Conservation (phyloP, 495 filamentous ascomycete genomes). For the Copromyces sp. region DNA sequence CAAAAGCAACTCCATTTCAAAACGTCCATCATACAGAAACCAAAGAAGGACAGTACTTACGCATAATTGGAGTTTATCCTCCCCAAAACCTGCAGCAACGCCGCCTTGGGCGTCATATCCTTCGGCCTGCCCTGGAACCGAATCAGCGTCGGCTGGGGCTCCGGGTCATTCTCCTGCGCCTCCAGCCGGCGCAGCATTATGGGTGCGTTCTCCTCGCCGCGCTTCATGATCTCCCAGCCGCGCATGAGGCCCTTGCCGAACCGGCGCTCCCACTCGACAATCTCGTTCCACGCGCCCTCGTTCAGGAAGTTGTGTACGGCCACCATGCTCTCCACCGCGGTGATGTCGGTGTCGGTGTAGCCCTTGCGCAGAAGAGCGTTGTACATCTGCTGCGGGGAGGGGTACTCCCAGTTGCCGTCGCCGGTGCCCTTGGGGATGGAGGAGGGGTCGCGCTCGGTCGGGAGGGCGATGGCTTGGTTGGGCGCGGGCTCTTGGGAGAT, state of each 20-base stretch:
- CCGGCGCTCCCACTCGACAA: conserved; percentile 80
- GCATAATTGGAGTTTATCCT: conserved; percentile 62
- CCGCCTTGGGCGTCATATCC: conserved; percentile 84
- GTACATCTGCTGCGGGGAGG: conserved; percentile 98
- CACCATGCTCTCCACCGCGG: conserved; percentile 95
- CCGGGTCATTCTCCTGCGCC: conserved; percentile 21
- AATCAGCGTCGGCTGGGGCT: conserved; percentile 56
- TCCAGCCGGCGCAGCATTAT: conserved; percentile 23
- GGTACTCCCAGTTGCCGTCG: conserved; percentile 88
- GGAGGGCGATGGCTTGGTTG: conserved; percentile 60
- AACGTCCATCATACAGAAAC: neutral
- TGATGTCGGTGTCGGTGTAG: conserved; percentile 83
- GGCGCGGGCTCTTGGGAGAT: conserved; percentile 69
- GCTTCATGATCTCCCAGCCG: conserved; percentile 66
- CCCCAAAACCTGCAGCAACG: conserved; percentile 66
- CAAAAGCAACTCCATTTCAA: neutral
- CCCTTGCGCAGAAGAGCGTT: conserved; percentile 94
- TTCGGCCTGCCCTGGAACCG: conserved; percentile 80
- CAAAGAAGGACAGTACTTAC: conserved; percentile 32
- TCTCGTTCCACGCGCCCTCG: conserved; percentile 92
- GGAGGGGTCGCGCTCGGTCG: conserved; percentile 66
- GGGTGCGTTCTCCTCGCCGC: conserved; percentile 52
- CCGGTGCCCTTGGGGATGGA: conserved; percentile 77
- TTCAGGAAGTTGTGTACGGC: conserved; percentile 96
- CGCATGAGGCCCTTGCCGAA: conserved; percentile 60